Base-by-base conservation (phyloP, 371 early-diverging fungal species). In the Actinomortierella ambigua region DNA sequence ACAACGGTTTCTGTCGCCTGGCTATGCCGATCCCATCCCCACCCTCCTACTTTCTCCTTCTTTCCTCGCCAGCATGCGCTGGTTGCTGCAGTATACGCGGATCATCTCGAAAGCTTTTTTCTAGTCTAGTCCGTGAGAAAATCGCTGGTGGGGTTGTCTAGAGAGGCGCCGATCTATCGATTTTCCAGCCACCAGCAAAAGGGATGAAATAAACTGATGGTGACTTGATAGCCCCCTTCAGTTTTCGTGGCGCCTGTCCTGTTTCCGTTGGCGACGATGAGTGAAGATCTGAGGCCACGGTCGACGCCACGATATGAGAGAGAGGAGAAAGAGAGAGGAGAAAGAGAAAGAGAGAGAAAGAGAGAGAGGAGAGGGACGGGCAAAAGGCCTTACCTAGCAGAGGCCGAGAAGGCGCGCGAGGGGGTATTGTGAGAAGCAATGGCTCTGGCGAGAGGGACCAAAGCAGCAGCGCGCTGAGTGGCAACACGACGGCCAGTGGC, bases 401-500 rank as follows among this genome's bases (percentile, higher is more conserved):
- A 53, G 59, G 63, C 53, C 20, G 65, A 65, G 65, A 65, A 70
- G 47, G 71, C 43, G 59, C 71, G 71, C 47, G 28, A 18, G 39
- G 55, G 43, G 26, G 53, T 55, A 65, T 58, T 65, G 58, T 61
- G 65, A 49, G 65, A 65, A 48, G 59, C 65, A 42, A 61, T 57
- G 55, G 65, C 56, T 20, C 65, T 61, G 55, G 71, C 47, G 50
- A 65, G 50, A 48, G 71, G 71, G 15, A 65, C 59, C 27, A 65
- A 62, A 41, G 71, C 51, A 47, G 71, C 71, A 34, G 48, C 22
- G 48, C 59, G 61, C 55, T 61, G 71, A 55, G 61, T 61, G 52
- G 61, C 61, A 34, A 65, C 50, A 56, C 71, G 71, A 23, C 71
- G 71, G 28, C 71, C 71, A 44, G 71, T 52, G 49, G 61, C 55